Base-by-base conservation (phyloP, 83 land plant species). In the Picea engelmannii region DNA sequence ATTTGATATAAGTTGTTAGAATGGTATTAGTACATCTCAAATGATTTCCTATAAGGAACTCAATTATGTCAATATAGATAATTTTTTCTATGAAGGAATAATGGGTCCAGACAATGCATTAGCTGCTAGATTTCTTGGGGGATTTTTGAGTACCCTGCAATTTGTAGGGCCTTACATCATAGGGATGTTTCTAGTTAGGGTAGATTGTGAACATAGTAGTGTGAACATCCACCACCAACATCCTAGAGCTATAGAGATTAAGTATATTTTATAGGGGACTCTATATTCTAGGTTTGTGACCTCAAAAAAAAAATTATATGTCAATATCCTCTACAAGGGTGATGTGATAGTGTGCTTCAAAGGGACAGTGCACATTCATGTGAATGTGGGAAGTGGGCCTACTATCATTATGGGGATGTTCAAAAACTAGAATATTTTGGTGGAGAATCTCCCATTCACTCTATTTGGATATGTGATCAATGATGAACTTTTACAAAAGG, bases 81-180 rank as follows among this genome's bases (percentile, higher is more conserved):
- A 87, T 78, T 87, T 87, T 83, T 55, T 77, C 21, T 84, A 47
- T 47, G 40, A 25, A 15, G 84, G 81, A 21, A 80, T 87, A 17
- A 64, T 35, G 59, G 59, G 81, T 31, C 78, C 61, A 40, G 81
- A 83, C 13, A 78, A 84, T 87, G 64, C 83, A 21, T 21, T 49
- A 40, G 70, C 16, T 21, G 25, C 25, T 76, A 47, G 52, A 18
- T 70, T 70, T 70, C 15, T 65, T 8, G 87, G 78, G 2, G 18
- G 0, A 2, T 60, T 66, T 17, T 81, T 78, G 40, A 85, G 85
- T 23, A 65, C 62, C 15, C 38, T 35, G 38, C 38, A 35, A 35
- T 35, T 35, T 35, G 38, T 81, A 4, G 89, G 89, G 5, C 85
- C 83, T 62, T 86, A 88, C 85, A 82, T 85, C 5, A 71, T 85